A percentile compares a stretch with the other conserved stretches of the same genome.
Evolutionary conservation across 306 rosid genomes (phyloP).

Genomic region (Nissolia schottii): DNA sequence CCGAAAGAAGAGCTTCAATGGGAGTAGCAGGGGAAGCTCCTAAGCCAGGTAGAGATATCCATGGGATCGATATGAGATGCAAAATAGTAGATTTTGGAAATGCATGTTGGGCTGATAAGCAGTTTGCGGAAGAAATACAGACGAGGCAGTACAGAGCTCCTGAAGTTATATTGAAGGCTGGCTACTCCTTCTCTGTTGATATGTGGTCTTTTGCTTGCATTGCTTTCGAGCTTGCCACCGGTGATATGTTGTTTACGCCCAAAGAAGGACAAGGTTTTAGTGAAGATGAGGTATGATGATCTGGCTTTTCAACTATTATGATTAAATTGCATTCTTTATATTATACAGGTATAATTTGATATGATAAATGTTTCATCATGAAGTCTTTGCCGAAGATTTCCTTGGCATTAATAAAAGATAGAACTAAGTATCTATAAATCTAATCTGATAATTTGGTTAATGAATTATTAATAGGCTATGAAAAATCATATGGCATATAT

Average conservation of each 20-base stretch:
- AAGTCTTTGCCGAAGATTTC: slow-evolving; percentile 8
- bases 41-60: slow-evolving; percentile 55
- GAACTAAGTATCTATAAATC: neutral
- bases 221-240: slow-evolving; percentile 94
- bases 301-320: slow-evolving; percentile 6
- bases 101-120: slow-evolving; percentile 85
- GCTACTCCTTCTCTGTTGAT: slow-evolving; percentile 80
- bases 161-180: slow-evolving; percentile 76
- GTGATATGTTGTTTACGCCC: slow-evolving; percentile 93
- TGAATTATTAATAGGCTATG: neutral
- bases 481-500: neutral
- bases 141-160: slow-evolving; percentile 98
- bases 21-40: slow-evolving; percentile 49
- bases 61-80: slow-evolving; percentile 77
- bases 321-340: neutral
- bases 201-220: slow-evolving; percentile 97
- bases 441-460: neutral
- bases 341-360: slow-evolving; percentile 9
- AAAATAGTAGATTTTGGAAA: slow-evolving; percentile 95
- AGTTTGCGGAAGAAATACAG: slow-evolving; percentile 76
- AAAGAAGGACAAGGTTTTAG: slow-evolving; percentile 73
- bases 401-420: neutral
- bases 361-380: neutral
- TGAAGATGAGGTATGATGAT: slow-evolving; percentile 84
- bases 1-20: slow-evolving; percentile 66